phyloP scores from a whole-genome alignment of 805 yeast species.

The Sugiyamaella mastotermitis region DNA sequence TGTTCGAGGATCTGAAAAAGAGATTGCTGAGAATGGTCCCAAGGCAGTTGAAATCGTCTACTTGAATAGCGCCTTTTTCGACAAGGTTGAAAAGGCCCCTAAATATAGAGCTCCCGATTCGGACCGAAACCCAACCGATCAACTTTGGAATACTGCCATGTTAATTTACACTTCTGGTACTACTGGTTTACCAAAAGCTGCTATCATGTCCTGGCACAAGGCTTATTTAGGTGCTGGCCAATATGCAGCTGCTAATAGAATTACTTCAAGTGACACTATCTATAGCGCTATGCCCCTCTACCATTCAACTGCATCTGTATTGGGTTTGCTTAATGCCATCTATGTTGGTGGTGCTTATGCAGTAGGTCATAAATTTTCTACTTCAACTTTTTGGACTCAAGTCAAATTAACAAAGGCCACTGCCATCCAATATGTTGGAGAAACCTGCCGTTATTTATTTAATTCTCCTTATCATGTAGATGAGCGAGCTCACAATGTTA shows the following conservation, averaged over 20 bases:
- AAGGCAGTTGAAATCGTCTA: constrained; percentile 20
- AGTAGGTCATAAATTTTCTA: constrained; percentile 74
- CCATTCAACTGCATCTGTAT: constrained; percentile 87
- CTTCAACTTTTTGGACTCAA: constrained; percentile 86
- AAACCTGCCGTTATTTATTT: constrained; percentile 79
- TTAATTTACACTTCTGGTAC: constrained; percentile 91
- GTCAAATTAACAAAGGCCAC: constrained; percentile 66
- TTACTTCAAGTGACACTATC: constrained; percentile 49
- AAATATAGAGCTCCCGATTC: constrained; percentile 46
- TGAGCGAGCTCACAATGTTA: constrained; percentile 54
- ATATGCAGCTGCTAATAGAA: constrained; percentile 63
- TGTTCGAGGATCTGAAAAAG: constrained; percentile 44
- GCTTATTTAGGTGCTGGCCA: constrained; percentile 61
- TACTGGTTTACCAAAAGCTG: constrained; percentile 91
- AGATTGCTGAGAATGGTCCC: constrained; percentile 29
- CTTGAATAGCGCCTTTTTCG: constrained; percentile 41
- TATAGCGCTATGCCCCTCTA: constrained; percentile 94
- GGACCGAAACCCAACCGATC: constrained; percentile 49
- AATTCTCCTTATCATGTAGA: constrained; percentile 56
- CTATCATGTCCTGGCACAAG: constrained; percentile 88
- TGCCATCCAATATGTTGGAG: constrained; percentile 90
- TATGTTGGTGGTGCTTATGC: constrained; percentile 73
- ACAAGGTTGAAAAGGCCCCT: constrained; percentile 35
- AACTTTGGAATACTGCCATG: constrained; percentile 58
- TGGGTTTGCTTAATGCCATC: constrained; percentile 73